These are phyloP conservation scores for Hypsizygus marmoreus DNA, from an alignment of 768 basidiomycete species.

Conservation along the genomic window DNA sequence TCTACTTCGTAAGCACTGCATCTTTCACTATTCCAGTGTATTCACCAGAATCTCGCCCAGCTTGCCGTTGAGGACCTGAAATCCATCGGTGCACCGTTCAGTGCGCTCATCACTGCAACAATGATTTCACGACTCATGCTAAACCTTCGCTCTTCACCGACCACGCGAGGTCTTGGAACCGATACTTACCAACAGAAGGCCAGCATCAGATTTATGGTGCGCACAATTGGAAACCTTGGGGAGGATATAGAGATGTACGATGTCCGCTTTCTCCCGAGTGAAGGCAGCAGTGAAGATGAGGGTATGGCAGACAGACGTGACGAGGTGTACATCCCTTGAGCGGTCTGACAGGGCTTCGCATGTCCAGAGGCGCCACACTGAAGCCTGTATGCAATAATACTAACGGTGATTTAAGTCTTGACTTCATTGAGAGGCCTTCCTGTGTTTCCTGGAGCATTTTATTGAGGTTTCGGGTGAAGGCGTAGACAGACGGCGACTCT, in stretches of 20 bases:
- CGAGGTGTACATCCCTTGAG: no score
- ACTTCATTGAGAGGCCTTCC: no score
- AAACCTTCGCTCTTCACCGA: conserved; percentile 24
- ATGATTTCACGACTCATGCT: conserved; percentile 33
- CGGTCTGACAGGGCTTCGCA: no score
- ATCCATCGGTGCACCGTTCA: conserved; percentile 32
- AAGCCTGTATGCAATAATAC: no score
- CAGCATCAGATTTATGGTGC: background rate
- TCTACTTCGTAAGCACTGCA: conserved; percentile 25
- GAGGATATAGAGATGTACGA: background rate
- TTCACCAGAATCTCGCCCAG: conserved; percentile 8
- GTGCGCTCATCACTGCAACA: conserved; percentile 27
- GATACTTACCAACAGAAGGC: background rate
- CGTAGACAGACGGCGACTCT: no score
- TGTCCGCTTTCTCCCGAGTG: no score
- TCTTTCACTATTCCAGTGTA: background rate
- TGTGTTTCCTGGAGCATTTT: no score
- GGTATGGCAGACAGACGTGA: no score
- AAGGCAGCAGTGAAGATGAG: no score
- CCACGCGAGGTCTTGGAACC: background rate
- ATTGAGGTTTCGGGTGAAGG: no score
- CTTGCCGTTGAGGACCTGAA: conserved; percentile 25
- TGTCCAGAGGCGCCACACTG: no score
- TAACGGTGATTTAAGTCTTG: no score
- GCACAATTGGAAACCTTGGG: background rate